phyloP scores from a whole-genome alignment of 139 green algal genomes.

The Microglena sp. region DNA sequence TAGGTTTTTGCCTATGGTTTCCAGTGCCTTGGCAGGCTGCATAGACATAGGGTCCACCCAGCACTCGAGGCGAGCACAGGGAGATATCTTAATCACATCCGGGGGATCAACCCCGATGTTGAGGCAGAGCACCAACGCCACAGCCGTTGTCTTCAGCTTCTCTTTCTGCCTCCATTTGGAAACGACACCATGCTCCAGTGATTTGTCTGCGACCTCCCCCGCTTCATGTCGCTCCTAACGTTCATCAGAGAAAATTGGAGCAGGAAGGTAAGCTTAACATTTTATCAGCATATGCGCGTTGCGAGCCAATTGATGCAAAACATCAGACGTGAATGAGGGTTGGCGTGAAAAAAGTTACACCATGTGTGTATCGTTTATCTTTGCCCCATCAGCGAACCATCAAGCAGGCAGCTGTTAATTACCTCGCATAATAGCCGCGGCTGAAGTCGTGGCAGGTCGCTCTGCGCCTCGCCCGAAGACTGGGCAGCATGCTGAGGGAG shows the following conservation, averaged over 20 bases:
- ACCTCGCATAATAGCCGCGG: constrained; percentile 29
- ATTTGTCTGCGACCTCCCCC: constrained; percentile 10
- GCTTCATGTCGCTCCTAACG: constrained; percentile 30
- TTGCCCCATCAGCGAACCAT: background rate
- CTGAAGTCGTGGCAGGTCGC: background rate
- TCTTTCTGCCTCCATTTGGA: constrained; percentile 83
- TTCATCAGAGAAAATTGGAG: background rate
- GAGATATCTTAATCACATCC: constrained; percentile 94
- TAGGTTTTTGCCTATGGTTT: constrained; percentile 96
- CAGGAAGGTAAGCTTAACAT: background rate
- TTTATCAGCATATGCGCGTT: background rate
- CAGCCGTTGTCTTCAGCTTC: constrained; percentile 81
- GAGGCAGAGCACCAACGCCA: constrained; percentile 94
- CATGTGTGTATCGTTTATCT: background rate
- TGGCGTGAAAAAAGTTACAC: background rate
- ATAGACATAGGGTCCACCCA: constrained; percentile 92
- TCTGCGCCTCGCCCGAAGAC: background rate
- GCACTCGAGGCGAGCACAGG: constrained; percentile 89
- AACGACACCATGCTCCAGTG: constrained; percentile 16
- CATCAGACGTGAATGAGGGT: too few relatives aligned
- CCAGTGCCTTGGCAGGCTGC: constrained; percentile 85
- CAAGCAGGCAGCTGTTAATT: too few relatives aligned
- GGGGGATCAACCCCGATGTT: constrained; percentile 99
- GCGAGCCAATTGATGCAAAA: background rate
- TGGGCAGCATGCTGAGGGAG: background rate